These are phyloP conservation scores for Hericium coralloides DNA, from an alignment of 768 basidiomycete species.

Conservation along the genomic window DNA sequence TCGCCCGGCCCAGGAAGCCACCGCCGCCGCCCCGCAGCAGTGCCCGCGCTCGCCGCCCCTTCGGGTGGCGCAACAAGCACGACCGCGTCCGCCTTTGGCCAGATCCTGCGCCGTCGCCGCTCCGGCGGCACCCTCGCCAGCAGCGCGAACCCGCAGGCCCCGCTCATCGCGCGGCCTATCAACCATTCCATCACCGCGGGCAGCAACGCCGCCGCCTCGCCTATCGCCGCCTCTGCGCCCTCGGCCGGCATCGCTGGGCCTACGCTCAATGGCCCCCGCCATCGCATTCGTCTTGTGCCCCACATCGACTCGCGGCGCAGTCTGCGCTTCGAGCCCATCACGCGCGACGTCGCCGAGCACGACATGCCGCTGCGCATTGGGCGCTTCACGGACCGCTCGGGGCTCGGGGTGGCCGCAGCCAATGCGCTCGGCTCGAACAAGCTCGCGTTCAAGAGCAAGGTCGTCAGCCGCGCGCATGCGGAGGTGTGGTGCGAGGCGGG, in stretches of 20 bases:
- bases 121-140: constrained; percentile 47
- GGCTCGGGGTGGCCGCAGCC: constrained; percentile 52
- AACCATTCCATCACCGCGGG: background rate
- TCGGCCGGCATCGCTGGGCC: constrained; percentile 13
- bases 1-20: constrained; percentile 22
- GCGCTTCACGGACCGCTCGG: constrained; percentile 85
- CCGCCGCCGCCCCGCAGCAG: constrained; percentile 32
- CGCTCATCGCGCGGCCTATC: constrained; percentile 14
- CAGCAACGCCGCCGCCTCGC: background rate
- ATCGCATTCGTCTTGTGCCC: constrained; percentile 92
- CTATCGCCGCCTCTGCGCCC: constrained; percentile 16
- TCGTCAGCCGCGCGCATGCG: constrained; percentile 89
- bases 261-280: constrained; percentile 25
- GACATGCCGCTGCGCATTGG: constrained; percentile 78
- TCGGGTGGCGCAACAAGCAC: constrained; percentile 21
- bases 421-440: constrained; percentile 70
- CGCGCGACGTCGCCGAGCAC: constrained; percentile 68
- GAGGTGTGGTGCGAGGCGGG: constrained; percentile 80
- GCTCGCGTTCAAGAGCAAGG: constrained; percentile 92
- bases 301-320: constrained; percentile 87
- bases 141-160: constrained; percentile 18
- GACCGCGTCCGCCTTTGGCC: constrained; percentile 26
- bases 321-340: constrained; percentile 87
- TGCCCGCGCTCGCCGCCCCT: constrained; percentile 23
- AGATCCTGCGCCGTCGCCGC: constrained; percentile 60